Evolutionary conservation across 768 basidiomycete species (phyloP).

Genomic region (Pulveroboletus sp.): DNA sequence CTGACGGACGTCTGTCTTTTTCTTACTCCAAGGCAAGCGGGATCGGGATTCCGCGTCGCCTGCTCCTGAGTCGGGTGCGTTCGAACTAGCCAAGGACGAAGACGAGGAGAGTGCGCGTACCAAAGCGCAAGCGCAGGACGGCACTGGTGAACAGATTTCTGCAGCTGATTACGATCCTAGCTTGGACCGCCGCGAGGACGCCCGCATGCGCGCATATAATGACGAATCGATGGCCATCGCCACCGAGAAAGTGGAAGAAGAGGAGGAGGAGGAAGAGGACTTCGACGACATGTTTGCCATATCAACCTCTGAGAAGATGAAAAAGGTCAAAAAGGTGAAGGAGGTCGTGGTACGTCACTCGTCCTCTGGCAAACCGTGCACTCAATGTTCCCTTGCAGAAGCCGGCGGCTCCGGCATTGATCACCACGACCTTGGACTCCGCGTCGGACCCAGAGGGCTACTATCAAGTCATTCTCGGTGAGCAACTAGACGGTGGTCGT

Average conservation of each 20-base stretch:
- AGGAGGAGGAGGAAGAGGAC: slow-evolving; percentile 75
- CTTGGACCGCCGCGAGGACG: slow-evolving; percentile 80
- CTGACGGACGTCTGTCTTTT: neutral
- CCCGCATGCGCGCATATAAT: slow-evolving; percentile 58
- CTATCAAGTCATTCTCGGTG: slow-evolving; percentile 90
- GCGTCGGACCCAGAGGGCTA: slow-evolving; percentile 95
- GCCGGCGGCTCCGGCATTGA: slow-evolving; percentile 55
- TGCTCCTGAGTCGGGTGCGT: slow-evolving; percentile 54
- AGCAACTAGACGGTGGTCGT: slow-evolving; percentile 85
- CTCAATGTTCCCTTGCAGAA: slow-evolving; percentile 34
- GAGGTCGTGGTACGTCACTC: slow-evolving; percentile 47
- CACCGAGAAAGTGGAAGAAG: slow-evolving; percentile 46
- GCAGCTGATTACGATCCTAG: slow-evolving; percentile 93
- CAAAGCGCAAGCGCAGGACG: slow-evolving; percentile 43
- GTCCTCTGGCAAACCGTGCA: neutral
- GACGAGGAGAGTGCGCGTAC: slow-evolving; percentile 47
- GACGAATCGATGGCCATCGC: slow-evolving; percentile 36
- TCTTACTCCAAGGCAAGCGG: slow-evolving; percentile 38
- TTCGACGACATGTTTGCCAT: slow-evolving; percentile 96
- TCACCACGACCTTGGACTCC: slow-evolving; percentile 78
- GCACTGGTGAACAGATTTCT: slow-evolving; percentile 64
- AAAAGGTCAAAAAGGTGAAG: slow-evolving; percentile 53
- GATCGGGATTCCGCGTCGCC: slow-evolving; percentile 54
- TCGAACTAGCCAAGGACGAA: slow-evolving; percentile 65
- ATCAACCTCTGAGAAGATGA: slow-evolving; percentile 43